Base-by-base conservation (phyloP, 2,329 filamentous ascomycete genomes). In the Fusarium goolgardi region DNA sequence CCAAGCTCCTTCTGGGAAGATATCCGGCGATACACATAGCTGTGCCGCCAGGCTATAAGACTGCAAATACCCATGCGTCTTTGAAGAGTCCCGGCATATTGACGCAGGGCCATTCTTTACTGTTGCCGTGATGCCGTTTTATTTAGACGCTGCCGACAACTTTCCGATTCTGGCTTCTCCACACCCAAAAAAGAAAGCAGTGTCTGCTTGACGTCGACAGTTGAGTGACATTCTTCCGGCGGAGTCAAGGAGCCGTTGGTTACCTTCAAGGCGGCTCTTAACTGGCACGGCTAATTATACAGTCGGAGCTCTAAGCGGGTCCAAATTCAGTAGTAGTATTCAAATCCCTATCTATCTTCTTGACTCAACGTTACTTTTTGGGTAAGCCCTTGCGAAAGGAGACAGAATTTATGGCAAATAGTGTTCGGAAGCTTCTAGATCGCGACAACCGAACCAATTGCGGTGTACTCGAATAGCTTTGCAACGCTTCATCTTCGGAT, bases 281-380 rank as follows among this genome's bases (percentile, higher is more conserved):
- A 74, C 72, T 74, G 72, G 72, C 47, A 74, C 72, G 72, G 72
- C 71, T 74, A 73, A 73, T 55, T 52, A 51, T 44, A 34, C 45
- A 34, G 27, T 55, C 55, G 64, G 56, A 67, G 67, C 67, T 58
- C 59, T 52, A 50, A 50, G 70, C 71, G 67, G 70, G 71, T 71
- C 70, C 58, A 43, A 55, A 54, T 63, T 65, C 45, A 56, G 61
- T 62, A 57, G 61, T 21, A 39, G 35, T 65, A 25, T 31, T 27
- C 59, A 55, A 69, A 60, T 67, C 56, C 62, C 51, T 63, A 60
- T 55, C 40, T 59, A 59, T 47, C 35, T 31, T 20, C 18, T 43
- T 12, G 31, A 53, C 51, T 27, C 31, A 59, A 65, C 46, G 35
- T 53, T 59, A 54, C 60, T 27, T 13, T 64, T 63, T 50, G 20